Conservation (phyloP, 2,329 filamentous ascomycete species). For the Exophiala viscosa region DNA sequence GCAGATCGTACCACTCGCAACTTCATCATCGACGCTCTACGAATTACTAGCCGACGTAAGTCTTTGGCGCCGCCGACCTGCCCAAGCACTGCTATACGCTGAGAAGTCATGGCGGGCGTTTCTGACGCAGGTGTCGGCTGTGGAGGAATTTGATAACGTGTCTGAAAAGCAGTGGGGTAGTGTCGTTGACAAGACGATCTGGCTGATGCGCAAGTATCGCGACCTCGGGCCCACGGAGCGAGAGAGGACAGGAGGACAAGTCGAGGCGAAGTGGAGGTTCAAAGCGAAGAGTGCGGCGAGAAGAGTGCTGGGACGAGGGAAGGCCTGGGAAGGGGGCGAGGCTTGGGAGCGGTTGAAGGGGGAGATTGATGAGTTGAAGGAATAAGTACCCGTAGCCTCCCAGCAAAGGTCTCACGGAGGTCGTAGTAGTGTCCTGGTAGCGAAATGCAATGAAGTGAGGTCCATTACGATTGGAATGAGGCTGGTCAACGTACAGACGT, state of each 20-base stretch:
- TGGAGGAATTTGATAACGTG: conserved; percentile 30
- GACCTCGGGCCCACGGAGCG: conserved; percentile 59
- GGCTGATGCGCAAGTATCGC: conserved; percentile 78
- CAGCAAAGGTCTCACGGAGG: too few species aligned
- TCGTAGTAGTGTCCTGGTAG: too few species aligned
- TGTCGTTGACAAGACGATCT: conserved; percentile 73
- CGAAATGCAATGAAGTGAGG: too few species aligned
- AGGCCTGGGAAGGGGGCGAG: conserved; percentile 63
- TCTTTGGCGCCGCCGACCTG: conserved; percentile 67
- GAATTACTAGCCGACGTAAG: conserved; percentile 67
- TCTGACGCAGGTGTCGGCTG: background rate
- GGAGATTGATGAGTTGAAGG: background rate
- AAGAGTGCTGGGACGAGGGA: conserved; percentile 77
- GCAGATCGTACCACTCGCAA: conserved; percentile 77
- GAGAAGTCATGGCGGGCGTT: conserved; percentile 82
- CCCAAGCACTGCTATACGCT: conserved; percentile 72
- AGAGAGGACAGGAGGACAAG: conserved; percentile 52
- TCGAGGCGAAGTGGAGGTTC: conserved; percentile 79
- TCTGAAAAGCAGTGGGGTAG: conserved; percentile 64
- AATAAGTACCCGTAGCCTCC: background rate
- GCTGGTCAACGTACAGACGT: too few species aligned
- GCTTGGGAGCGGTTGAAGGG: conserved; percentile 34
- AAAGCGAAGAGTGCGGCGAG: conserved; percentile 82
- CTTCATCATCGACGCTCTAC: conserved; percentile 73
- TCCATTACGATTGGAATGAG: too few species aligned